Evolutionary conservation across 129 eudicot genomes (phyloP).

Genomic region (Cynara cardunculus): DNA sequence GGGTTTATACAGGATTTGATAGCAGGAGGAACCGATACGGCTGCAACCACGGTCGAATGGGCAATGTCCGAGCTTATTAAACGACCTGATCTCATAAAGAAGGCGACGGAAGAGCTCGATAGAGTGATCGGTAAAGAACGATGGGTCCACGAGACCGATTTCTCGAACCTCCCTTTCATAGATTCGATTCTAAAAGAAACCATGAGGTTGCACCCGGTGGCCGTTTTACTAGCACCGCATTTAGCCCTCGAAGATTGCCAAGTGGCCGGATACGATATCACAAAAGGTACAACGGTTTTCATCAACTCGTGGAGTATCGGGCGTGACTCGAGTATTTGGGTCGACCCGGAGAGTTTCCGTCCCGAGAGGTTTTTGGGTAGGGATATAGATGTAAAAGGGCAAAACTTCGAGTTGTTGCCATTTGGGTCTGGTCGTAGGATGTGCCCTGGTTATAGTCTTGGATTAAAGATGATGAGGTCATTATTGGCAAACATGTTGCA

Average conservation of each 20-base stretch:
- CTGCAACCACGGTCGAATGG: conserved; percentile 35
- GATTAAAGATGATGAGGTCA: conserved; percentile 27
- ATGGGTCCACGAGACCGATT: conserved; percentile 39
- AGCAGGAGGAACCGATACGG: conserved; percentile 36
- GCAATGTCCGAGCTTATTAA: conserved; percentile 40
- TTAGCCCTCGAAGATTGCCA: conserved; percentile 37
- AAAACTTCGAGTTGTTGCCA: conserved; percentile 35
- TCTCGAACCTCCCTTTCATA: conserved; percentile 20
- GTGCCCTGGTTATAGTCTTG: conserved; percentile 39
- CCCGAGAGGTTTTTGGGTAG: conserved; percentile 40
- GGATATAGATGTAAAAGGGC: conserved; percentile 35
- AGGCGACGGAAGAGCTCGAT: conserved; percentile 37
- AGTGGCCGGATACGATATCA: conserved; percentile 31
- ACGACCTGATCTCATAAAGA: conserved; percentile 23
- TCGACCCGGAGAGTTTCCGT: conserved; percentile 21
- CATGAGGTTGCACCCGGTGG: conserved; percentile 39
- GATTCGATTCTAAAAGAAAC: conserved; percentile 35
- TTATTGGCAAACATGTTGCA: conserved; percentile 26
- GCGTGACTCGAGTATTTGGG: conserved; percentile 33
- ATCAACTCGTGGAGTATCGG: conserved; percentile 39
- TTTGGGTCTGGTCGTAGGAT: conserved; percentile 42
- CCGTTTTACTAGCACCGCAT: conserved; percentile 35
- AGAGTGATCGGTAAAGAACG: conserved; percentile 28
- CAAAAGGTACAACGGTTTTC: conserved; percentile 33
- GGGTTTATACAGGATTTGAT: conserved; percentile 33